Percentiles rank a stretch among this genome's conserved stretches.
Evolutionary conservation across 306 rosid genomes (phyloP).

Genomic region (Cucurbita ficifolia): DNA sequence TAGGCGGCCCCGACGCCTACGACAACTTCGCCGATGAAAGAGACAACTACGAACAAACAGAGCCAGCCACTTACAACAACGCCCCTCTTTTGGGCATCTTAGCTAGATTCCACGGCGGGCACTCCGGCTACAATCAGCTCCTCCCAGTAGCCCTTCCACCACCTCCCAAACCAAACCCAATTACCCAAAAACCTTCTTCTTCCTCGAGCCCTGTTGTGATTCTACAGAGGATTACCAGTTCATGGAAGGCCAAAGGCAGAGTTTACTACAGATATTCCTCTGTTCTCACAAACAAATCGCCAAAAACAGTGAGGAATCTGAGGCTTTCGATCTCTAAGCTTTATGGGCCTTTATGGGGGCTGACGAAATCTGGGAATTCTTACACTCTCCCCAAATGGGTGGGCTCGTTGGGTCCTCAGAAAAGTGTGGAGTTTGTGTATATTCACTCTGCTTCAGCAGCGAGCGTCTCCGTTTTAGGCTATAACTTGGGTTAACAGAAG

Average conservation of each 20-base stretch:
- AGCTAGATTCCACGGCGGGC: constrained; percentile 64
- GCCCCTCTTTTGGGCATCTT: constrained; percentile 86
- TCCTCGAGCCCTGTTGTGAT: constrained; percentile 31
- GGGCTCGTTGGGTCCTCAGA: constrained; percentile 40
- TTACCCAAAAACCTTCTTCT: constrained; percentile 6
- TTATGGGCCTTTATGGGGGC: constrained; percentile 92
- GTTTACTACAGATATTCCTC: constrained; percentile 78
- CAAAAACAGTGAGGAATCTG: constrained; percentile 38
- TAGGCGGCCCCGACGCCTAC: constrained; percentile 99
- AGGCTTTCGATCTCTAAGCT: constrained; percentile 57
- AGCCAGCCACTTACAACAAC: constrained; percentile 97
- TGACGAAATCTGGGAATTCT: constrained; percentile 40
- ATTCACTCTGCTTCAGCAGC: constrained; percentile 75
- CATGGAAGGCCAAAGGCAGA: constrained; percentile 60
- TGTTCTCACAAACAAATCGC: constrained; percentile 60
- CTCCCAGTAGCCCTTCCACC: constrained; percentile 43
- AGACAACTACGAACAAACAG: constrained; percentile 89
- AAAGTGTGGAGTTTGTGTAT: constrained; percentile 90
- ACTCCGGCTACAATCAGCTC: constrained; percentile 58
- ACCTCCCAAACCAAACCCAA: not conserved
- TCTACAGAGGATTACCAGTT: constrained; percentile 47
- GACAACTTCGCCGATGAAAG: constrained; percentile 92
- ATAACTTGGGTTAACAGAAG: constrained; percentile 23
- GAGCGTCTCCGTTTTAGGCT: constrained; percentile 44
- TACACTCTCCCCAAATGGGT: constrained; percentile 76